Base-by-base conservation (phyloP, 2,329 filamentous ascomycete species). In the Didymella pinodella region DNA sequence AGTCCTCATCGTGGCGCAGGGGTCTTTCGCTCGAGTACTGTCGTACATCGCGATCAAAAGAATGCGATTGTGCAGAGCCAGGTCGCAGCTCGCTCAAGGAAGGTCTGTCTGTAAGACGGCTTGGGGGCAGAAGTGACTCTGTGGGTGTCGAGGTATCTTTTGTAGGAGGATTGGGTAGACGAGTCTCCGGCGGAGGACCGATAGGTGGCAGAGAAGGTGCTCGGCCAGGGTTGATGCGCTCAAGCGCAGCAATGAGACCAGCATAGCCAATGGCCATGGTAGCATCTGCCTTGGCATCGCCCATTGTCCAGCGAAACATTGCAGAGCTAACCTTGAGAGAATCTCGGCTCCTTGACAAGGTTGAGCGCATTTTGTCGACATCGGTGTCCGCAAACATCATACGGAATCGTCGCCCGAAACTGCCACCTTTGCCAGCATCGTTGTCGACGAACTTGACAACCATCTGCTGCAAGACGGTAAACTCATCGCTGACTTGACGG, bases 191-290 rank as follows among this genome's bases (percentile, higher is more conserved):
- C 40, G 69, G 71, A 58, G 71, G 78, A 48, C 64, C 66, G 47
- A 65, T 68, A 56, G 67, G 67, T 65, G 68, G 59, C 45, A 65
- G 59, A 61, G 67, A 40, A 61, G 62, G 53, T 56, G 70, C 54
- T 63, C 75, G 67, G 62, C 63, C 60, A 57, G 64, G 75, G 59
- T 68, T 75, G 62, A 86, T 75, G 54, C 83, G 80, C 44, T 88
- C 85, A 11, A 90, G 81, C 3, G 88, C 88, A 10, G 88, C 87
- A 0, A 86, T 84, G 7, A 91, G 81, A 4, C 87, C 87, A 1
- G 87, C 87, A 68, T 89, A 91, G 43, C 88, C 88, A 45, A 89
- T 88, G 18, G 87, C 86, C 41, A 86, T 82, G 12, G 86, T 82
- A 16, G 83, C 83, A 64, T 89, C 86, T 16, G 85, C 83, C 69